These are phyloP conservation scores for Vaccinium corymbosum DNA, from an alignment of 148 eudicot species.

Conservation along the genomic window DNA sequence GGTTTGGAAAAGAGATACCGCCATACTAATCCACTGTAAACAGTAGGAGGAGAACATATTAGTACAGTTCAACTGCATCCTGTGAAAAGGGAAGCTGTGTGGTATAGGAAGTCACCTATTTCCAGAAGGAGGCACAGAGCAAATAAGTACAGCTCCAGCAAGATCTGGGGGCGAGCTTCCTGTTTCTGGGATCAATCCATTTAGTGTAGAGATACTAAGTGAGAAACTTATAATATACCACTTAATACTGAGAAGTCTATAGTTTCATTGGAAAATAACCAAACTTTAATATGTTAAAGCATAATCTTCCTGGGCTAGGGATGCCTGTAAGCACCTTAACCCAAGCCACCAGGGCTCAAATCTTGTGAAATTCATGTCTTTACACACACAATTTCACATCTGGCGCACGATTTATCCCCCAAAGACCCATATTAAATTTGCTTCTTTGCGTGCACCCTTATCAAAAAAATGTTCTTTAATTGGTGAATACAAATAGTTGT, in stretches of 20 bases:
- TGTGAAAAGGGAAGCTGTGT: not conserved
- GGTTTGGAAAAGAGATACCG: conserved; percentile 89
- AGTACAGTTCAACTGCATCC: not conserved
- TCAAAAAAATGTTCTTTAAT: not conserved
- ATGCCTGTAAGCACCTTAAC: too few species aligned
- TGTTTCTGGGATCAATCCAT: conserved; percentile 25
- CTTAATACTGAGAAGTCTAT: not conserved
- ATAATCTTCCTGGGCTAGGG: too few species aligned
- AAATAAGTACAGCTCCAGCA: conserved; percentile 72
- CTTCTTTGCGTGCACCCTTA: not conserved
- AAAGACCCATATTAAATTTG: not conserved
- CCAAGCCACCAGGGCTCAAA: not conserved
- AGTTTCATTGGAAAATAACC: not conserved
- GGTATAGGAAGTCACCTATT: conserved; percentile 56
- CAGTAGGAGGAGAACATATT: conserved; percentile 16
- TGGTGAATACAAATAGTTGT: not conserved
- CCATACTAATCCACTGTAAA: conserved; percentile 78
- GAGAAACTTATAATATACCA: not conserved
- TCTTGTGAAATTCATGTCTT: not conserved
- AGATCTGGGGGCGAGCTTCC: conserved; percentile 48
- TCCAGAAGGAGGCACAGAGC: conserved; percentile 94
- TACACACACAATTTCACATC: not conserved
- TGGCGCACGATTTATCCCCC: not conserved
- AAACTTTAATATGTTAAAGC: not conserved
- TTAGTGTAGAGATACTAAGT: not conserved